Conservation (phyloP, 331 rosid genomes). For the Quercus phellos region DNA sequence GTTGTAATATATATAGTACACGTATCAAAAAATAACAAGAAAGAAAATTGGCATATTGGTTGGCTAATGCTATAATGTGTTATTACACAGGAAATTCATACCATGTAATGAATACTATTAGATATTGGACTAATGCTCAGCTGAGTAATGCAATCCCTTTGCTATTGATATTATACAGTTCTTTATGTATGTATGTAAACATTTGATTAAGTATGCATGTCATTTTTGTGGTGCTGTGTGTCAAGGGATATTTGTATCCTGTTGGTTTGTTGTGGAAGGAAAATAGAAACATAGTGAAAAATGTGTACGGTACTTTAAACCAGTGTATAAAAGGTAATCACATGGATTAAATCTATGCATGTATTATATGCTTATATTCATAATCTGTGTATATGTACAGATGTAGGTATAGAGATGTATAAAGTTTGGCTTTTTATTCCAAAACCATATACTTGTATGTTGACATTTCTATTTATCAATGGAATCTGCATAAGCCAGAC, state of each 20-base stretch:
- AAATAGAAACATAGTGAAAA: no score
- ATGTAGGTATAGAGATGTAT: neutral
- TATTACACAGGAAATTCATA: neutral
- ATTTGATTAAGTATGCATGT: neutral
- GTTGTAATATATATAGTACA: no score
- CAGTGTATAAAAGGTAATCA: neutral
- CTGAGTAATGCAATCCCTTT: no score
- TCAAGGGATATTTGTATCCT: no score
- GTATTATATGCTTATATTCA: neutral
- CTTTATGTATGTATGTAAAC: neutral
- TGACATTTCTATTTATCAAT: slow-evolving; percentile 17
- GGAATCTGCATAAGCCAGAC: slow-evolving; percentile 27
- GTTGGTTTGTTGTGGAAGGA: no score
- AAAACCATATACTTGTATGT: slow-evolving; percentile 19
- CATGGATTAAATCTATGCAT: neutral
- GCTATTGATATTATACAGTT: neutral
- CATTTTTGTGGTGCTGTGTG: neutral
- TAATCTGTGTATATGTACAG: neutral
- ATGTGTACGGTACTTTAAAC: neutral
- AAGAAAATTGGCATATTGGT: neutral
- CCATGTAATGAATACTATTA: no score
- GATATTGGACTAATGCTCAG: no score
- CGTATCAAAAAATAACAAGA: no score
- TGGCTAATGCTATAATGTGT: neutral
- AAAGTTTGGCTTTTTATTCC: slow-evolving; percentile 14